Evolutionary conservation across 306 rosid genomes (phyloP), one percentile per base, ranked within the genome.

Genomic region (Geum urbanum): DNA sequence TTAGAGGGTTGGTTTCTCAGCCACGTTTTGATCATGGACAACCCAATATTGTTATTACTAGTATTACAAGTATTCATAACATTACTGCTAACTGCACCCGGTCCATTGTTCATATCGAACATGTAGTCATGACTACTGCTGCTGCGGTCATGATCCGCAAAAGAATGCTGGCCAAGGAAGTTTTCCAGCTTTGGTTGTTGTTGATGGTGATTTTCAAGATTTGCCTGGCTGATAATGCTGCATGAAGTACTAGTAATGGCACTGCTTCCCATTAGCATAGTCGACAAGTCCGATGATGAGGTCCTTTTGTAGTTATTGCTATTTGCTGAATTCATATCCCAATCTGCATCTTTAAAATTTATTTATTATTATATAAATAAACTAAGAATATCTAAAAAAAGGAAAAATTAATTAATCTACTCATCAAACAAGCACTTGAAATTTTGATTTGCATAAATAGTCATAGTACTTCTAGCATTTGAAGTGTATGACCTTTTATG

Each of bases 21-120:
- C 97, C 97, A 91, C 45, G 97, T 82, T 76, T 91, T 91, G 66
- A 91, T 89, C 96, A 89, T 89, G 0, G 97, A 91, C 22, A 91
- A 75, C 52, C 97, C 96, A 57, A 91, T 87, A 1, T 87, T 82
- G 81, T 71, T 82, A 35, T 18, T 53, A 18, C n/a, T 48, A 5
- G 37, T 44, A 11, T 40, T 64, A 60, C 27, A 24, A 24, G 49
- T 32, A n/a, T 49, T 49, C 52, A 14, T 3, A 56, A 56, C 61
- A 56, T 24, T 56, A 24, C 40, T 55, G 61, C 39, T 22, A 57
- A 24, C 63, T 75, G 9, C 66, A 63, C n/a, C 74, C 60, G 2
- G 64, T 59, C 69, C 71, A 24, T 47, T 48, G 35, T 40, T 62
- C 64, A 59, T 35, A 59, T 59, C 64, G 19, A 80, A 82, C 69